Percentiles rank a stretch among this genome's conserved stretches.
phyloP scores from a whole-genome alignment of 495 filamentous ascomycete species.

The Stereocaulon alpinum region DNA sequence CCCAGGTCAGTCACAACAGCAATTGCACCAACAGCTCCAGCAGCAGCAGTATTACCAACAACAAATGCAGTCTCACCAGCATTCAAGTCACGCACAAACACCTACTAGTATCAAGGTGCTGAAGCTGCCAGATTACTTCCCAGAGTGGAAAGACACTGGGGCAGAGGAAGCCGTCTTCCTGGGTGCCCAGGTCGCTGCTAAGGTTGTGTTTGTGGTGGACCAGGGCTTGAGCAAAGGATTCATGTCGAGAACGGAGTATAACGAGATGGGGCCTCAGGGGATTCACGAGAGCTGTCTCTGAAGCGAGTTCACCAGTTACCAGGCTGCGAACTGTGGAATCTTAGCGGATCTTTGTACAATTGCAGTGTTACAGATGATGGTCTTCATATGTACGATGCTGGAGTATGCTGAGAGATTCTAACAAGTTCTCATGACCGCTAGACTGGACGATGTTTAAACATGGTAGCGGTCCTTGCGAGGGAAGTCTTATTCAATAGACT shows the following conservation, averaged over 20 bases:
- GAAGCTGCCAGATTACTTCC: slow-evolving; percentile 75
- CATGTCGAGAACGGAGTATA: slow-evolving; percentile 65
- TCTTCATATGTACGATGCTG: slow-evolving; percentile 40
- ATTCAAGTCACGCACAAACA: slow-evolving; percentile 76
- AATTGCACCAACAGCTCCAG: slow-evolving; percentile 20
- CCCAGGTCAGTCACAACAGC: slow-evolving; percentile 21
- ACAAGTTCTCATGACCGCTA: no score
- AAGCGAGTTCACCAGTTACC: neutral
- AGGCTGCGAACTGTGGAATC: neutral
- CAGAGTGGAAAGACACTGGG: slow-evolving; percentile 84
- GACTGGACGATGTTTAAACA: no score
- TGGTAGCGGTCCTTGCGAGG: no score
- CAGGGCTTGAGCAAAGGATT: slow-evolving; percentile 60
- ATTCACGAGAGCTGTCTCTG: slow-evolving; percentile 45
- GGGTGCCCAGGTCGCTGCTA: slow-evolving; percentile 67
- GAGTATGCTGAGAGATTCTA: slow-evolving; percentile 52
- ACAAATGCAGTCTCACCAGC: slow-evolving; percentile 37
- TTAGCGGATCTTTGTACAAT: no score
- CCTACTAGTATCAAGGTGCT: slow-evolving; percentile 75
- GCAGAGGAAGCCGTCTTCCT: slow-evolving; percentile 70
- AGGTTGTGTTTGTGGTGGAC: slow-evolving; percentile 64
- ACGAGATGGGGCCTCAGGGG: slow-evolving; percentile 61
- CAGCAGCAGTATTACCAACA: slow-evolving; percentile 39
- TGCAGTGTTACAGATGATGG: neutral
- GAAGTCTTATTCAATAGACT: no score